A percentile compares a stretch with the other conserved stretches of the same genome.
Evolutionary conservation across 257 asterid species (phyloP).

Genomic region (Solanum medicagineum): DNA sequence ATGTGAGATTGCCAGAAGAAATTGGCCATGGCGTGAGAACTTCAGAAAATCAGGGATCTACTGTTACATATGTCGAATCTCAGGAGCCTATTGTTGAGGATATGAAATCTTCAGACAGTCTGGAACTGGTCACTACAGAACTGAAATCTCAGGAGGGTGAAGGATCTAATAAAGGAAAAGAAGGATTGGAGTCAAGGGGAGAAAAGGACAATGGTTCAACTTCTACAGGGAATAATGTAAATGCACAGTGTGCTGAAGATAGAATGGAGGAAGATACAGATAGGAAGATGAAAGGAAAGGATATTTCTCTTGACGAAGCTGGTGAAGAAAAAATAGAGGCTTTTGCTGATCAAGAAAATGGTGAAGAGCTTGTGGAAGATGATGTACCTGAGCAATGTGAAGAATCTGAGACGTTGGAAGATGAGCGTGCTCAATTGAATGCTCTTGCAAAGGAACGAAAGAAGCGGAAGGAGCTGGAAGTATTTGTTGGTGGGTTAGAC

Average conservation of each 20-base stretch:
- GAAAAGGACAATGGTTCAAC: not conserved
- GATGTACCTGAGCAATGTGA: slow-evolving; percentile 22
- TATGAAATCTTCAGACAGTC: slow-evolving; percentile 3
- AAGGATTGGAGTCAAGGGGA: slow-evolving; percentile 8
- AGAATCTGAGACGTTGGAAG: slow-evolving; percentile 32
- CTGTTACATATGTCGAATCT: slow-evolving; percentile 5
- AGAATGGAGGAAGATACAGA: slow-evolving; percentile 18
- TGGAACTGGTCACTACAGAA: not conserved
- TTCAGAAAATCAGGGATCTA: slow-evolving; percentile 8
- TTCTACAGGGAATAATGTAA: slow-evolving; percentile 4
- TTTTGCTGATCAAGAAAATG: slow-evolving; percentile 32
- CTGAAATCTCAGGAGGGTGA: slow-evolving; percentile 14
- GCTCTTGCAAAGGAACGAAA: slow-evolving; percentile 42
- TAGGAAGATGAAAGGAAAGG: slow-evolving; percentile 22
- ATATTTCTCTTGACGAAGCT: slow-evolving; percentile 26
- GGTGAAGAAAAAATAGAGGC: slow-evolving; percentile 40
- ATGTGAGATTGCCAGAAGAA: not conserved
- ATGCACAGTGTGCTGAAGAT: slow-evolving; percentile 5
- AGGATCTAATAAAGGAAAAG: slow-evolving; percentile 6
- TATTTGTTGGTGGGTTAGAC: slow-evolving; percentile 65
- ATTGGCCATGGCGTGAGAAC: not conserved
- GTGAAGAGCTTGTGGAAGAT: slow-evolving; percentile 23
- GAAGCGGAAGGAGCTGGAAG: slow-evolving; percentile 47
- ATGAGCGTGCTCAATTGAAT: slow-evolving; percentile 35
- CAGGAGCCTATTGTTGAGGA: slow-evolving; percentile 4